These are phyloP conservation scores for Cryptosporidium bovis DNA, from an alignment of 169 alveolate genomes.

Conservation along the genomic window DNA sequence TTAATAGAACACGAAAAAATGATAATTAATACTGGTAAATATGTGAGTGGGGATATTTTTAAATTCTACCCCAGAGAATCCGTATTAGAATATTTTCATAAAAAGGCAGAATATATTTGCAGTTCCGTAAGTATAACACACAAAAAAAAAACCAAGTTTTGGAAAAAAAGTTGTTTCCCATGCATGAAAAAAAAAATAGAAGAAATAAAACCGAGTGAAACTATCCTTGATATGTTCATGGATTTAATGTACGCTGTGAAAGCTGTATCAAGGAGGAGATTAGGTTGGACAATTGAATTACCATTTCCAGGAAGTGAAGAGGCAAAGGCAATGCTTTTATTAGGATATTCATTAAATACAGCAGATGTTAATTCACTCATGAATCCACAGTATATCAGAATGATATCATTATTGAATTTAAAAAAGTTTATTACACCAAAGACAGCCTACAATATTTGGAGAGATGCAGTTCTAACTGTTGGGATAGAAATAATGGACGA, in stretches of 20 bases:
- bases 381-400: constrained; percentile 55
- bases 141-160: not conserved
- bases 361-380: constrained; percentile 62
- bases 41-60: not conserved
- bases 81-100: constrained; percentile 2
- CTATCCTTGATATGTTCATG: constrained; percentile 49
- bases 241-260: constrained; percentile 40
- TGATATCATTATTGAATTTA: constrained; percentile 35
- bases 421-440: constrained; percentile 47
- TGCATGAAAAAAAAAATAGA: constrained; percentile 27
- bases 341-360: constrained; percentile 66
- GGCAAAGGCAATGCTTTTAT: constrained; percentile 51
- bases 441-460: constrained; percentile 68
- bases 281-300: constrained; percentile 61
- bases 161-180: constrained; percentile 9
- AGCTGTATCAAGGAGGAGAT: constrained; percentile 29
- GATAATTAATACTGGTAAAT: not conserved
- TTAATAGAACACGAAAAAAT: constrained; percentile 36
- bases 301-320: constrained; percentile 73
- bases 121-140: constrained; percentile 14
- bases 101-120: constrained; percentile 40
- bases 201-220: constrained; percentile 43
- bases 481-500: constrained; percentile 54
- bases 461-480: constrained; percentile 43
- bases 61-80: constrained; percentile 37